phyloP scores from a whole-genome alignment of 257 asterid genomes.

The Fraxinus quadrangulata region DNA sequence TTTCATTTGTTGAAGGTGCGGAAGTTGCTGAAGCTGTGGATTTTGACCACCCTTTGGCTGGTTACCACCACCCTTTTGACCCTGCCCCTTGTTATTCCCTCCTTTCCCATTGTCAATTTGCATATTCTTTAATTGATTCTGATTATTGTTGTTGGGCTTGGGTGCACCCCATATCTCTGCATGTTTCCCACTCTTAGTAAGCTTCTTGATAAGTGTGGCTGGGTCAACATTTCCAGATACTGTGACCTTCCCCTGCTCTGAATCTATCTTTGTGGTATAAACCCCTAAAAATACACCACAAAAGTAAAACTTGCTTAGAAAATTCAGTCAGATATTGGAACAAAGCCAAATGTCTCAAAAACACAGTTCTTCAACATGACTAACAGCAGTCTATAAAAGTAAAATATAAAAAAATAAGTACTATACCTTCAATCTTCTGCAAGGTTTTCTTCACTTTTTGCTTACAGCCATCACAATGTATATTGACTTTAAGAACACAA shows the following conservation, averaged over 20 bases:
- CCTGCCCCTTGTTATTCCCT: conserved; percentile 47
- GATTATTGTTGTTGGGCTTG: conserved; percentile 52
- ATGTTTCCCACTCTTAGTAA: conserved; percentile 71
- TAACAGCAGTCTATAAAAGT: background rate
- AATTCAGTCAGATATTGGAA: background rate
- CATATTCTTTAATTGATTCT: conserved; percentile 58
- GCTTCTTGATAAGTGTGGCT: conserved; percentile 79
- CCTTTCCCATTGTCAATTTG: conserved; percentile 60
- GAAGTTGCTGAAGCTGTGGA: conserved; percentile 46
- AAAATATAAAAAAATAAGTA: background rate
- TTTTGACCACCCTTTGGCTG: conserved; percentile 40
- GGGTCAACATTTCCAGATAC: conserved; percentile 88
- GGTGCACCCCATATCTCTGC: conserved; percentile 91
- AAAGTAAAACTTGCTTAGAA: background rate
- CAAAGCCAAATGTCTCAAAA: background rate
- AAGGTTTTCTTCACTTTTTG: conserved; percentile 87
- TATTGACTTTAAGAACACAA: conserved; percentile 91
- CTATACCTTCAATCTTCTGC: conserved; percentile 93
- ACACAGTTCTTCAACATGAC: background rate
- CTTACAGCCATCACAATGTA: conserved; percentile 98
- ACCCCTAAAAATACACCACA: conserved; percentile 54
- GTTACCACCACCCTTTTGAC: conserved; percentile 37
- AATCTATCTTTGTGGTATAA: conserved; percentile 67
- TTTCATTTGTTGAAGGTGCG: conserved; percentile 44
- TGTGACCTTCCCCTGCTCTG: conserved; percentile 89